Evolutionary conservation across 805 yeast genomes (phyloP), one percentile per base, ranked within the genome.

Genomic region (Sugiyamaella valdiviana): DNA sequence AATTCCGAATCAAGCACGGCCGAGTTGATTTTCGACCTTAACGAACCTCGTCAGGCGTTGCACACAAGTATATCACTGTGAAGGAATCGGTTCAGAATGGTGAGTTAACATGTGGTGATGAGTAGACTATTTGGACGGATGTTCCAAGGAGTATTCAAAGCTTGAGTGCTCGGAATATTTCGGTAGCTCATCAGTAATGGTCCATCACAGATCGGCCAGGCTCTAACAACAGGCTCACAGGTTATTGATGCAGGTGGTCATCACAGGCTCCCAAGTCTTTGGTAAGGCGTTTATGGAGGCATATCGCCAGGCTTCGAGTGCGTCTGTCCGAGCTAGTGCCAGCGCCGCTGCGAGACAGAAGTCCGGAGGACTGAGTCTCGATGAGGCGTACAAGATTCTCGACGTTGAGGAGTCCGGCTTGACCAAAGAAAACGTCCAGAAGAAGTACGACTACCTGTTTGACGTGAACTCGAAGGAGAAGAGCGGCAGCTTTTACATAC

Each of bases 241-340:
- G 73, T 76, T 95, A 50, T 63, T 91, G 48, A 87, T 86, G 55
- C 91, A 86, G 67, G 96, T 93, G 55, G 76, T 89, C 43, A 78
- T 90, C 61, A 90, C 98, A 7, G 98, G 98, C 49, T 95, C 97
- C 3, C 83, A 87, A 58, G 98, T 91, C 24, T 89, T 93, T 63
- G 97, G 98, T 49, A 79, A 86, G 58, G 99, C 99, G 0, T 93
- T 93, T 65, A 76, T 88, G n/a, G 95, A 89, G 65, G 98, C 99
- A 0, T 93, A 91, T 74, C 85, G 83, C 61, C 98, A 93, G 70
- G 96, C 98, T 15, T 86, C 91, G 45, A 90, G 90, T 47, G 81
- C 95, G n/a, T 88, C 91, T 1, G 77, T 86, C 23, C 79, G 79
- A 57, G 73, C 84, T 17, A 76, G 80, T 5, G 66, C 73, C n/a